Base-by-base conservation (phyloP, 2,329 filamentous ascomycete species). In the Pestalotiopsis sp. region DNA sequence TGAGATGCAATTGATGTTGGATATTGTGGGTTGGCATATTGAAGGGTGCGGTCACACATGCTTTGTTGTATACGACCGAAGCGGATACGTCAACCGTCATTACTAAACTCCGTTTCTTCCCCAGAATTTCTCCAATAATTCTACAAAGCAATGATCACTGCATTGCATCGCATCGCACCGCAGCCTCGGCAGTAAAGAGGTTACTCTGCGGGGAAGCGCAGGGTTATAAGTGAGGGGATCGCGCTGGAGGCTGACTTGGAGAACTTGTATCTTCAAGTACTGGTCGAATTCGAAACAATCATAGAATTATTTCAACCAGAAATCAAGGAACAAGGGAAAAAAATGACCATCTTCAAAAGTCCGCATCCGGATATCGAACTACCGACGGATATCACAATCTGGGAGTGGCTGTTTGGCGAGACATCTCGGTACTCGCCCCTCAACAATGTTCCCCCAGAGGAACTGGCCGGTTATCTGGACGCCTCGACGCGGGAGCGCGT, bases 401-500 rank as follows among this genome's bases (percentile, higher is more conserved):
- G 73, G 70, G 72, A 73, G 27, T 75, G 73, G 73, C 68, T 75
- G 4, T 74, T 75, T 45, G 73, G 72, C 9, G 66, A 72, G 13
- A 64, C 68, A 17, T 75, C 74, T 3, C 52, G 64, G 17, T 62
- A 70, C 38, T 75, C 70, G 23, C 74, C 74, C 2, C 63, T 75
- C 17, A 73, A 71, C 31, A 72, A 67, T 31, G 72, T 72, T 66
- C 72, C 69, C 12, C 72, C 70, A 38, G 64, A 72, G 2, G 71
- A 76, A 31, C 70, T 75, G 12, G 73, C 73, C 4, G 74, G 70
- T 1, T 73, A 69, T 61, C 61, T 72, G 25, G 88, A 92, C 77
- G 89, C 85, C 3, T 78, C 82, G 7, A 91, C 88, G 0, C 86
- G 87, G 69, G 86, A 90, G 68, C 83, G 85, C 14, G 80, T 92